Percentiles rank a stretch among this genome's conserved stretches.
Evolutionary conservation across 345 rosid species (phyloP).

Genomic region (Kernera saxatilis): DNA sequence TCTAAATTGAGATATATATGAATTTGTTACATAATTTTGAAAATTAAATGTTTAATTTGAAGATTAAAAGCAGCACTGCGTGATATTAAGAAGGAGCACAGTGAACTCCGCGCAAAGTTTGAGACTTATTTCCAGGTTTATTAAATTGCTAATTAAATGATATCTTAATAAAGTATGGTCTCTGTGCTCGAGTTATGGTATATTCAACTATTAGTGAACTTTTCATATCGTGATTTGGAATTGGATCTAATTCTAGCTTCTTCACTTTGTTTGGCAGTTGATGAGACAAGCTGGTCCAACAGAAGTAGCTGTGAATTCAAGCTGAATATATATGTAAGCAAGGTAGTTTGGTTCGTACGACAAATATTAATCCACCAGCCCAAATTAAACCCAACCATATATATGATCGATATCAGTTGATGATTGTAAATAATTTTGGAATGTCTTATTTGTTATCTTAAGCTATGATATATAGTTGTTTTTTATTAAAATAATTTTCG

Average conservation of each 20-base stretch:
- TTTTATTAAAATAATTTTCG: background rate
- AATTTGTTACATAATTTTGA: background rate
- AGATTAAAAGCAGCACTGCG: constrained; percentile 12
- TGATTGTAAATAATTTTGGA: background rate
- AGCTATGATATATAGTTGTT: background rate
- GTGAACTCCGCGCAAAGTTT: constrained; percentile 25
- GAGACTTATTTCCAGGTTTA: constrained; percentile 24
- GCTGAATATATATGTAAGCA: background rate
- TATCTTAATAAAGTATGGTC: background rate
- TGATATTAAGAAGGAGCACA: constrained; percentile 22
- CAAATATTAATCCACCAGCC: background rate
- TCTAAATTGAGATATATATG: background rate
- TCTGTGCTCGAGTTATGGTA: background rate
- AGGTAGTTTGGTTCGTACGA: background rate
- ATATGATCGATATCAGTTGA: background rate
- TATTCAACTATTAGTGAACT: background rate
- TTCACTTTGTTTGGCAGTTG: constrained; percentile 4
- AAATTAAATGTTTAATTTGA: background rate
- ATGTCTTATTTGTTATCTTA: background rate
- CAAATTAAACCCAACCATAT: background rate
- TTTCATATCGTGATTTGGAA: background rate
- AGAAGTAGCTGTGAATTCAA: constrained; percentile 26
- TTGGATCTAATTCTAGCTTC: background rate
- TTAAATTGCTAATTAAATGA: background rate
- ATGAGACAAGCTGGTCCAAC: constrained; percentile 30